Evolutionary conservation across 2,329 filamentous ascomycete genomes (phyloP), one percentile per base, ranked within the genome.

Genomic region (Rutstroemia sp.): DNA sequence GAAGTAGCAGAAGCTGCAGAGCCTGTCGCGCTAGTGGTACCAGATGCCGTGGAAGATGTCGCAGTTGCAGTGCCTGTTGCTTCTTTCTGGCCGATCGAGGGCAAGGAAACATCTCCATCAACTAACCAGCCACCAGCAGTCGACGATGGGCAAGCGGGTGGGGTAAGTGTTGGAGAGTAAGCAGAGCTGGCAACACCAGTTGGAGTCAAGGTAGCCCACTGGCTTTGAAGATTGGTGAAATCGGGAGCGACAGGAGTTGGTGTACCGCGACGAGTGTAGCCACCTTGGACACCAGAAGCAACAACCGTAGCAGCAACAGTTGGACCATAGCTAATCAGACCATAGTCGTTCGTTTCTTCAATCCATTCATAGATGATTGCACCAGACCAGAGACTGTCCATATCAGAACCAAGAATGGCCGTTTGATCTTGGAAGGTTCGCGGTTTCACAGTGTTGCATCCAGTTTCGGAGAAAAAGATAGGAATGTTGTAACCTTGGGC

Each of bases 331-430:
- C 79, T 84, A 64, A 95, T 80, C 38, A 95, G 76, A 40, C 90
- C 90, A 70, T 95, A 95, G 66, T 89, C 72, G 71, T 95, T 95
- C 51, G 80, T 76, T 71, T 95, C 90, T 68, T 92, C 75, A 60
- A 95, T 89, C 90, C 90, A 95, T 69, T 95, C 89, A 72, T 95
- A 95, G 62, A 95, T 78, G 60, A 95, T 91, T 53, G 88, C 79
- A 54, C 90, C 90, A 51, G 87, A 91, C 83, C 73, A 84, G 65
- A 79, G 79, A 57, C 77, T 75, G 5, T 79, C 73, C 90, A 95
- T 95, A 2, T 88, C 72, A 0, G 77, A 64, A 45, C 88, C 86
- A 65, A 94, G 87, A 63, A 95, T 89, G 50, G 88, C 84, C 42
- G 80, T 77, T 71, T 94, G 88, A 68, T 95, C 87, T 23, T 77